phyloP scores from a whole-genome alignment of 495 filamentous ascomycete species.

The Venustampulla echinocandica region DNA sequence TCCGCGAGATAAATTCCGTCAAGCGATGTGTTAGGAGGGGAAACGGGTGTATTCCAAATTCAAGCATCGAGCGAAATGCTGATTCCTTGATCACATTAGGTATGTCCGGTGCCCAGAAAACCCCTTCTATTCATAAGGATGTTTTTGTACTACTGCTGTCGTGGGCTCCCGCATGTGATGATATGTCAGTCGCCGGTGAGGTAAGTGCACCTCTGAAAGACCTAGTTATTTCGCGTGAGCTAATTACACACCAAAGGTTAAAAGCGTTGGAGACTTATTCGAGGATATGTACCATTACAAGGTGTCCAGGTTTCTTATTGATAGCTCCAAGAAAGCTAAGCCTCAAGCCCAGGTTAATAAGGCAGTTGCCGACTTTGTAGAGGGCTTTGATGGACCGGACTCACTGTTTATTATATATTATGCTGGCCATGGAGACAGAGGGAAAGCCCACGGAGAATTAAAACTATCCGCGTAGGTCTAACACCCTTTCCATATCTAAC shows the following conservation, averaged over 20 bases:
- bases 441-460: not conserved
- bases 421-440: constrained; percentile 16
- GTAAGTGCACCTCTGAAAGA: not conserved
- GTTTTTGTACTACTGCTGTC: constrained; percentile 15
- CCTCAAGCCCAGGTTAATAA: constrained; percentile 4
- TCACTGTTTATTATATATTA: constrained; percentile 20
- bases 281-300: constrained; percentile 2
- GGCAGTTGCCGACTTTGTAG: constrained; percentile 10
- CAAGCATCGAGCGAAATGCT: too few species aligned
- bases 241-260: not conserved
- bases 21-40: too few species aligned
- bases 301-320: not conserved
- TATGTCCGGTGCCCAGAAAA: too few species aligned
- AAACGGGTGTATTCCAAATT: too few species aligned
- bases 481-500: not conserved
- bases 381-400: constrained; percentile 4
- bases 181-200: constrained; percentile 4
- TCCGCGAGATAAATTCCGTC: too few species aligned
- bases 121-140: constrained; percentile 13
- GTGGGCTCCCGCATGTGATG: constrained; percentile 13
- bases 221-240: not conserved
- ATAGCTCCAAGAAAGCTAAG: not conserved
- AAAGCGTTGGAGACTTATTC: constrained; percentile 1
- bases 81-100: too few species aligned
- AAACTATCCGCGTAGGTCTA: constrained; percentile 1